phyloP scores from a whole-genome alignment of 2,329 filamentous ascomycete species.

The Pestalotiopsis sp. region DNA sequence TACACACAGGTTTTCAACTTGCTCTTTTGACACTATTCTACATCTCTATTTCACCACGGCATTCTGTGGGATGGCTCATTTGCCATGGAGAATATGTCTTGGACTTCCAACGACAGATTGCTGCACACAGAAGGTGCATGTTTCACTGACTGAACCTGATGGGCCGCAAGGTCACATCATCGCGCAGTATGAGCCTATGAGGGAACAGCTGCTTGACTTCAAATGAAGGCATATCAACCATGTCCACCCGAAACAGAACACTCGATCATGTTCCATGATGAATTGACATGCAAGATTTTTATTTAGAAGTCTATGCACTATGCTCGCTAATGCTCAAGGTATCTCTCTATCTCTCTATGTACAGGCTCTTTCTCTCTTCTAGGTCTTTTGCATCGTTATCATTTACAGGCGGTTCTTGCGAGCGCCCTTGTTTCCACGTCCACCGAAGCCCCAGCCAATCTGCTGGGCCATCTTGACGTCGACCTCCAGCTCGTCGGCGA shows the following conservation, averaged over 20 bases:
- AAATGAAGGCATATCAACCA: no score
- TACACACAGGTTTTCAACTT: not conserved
- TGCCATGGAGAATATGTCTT: no score
- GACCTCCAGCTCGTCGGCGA: slow-evolving; percentile 55
- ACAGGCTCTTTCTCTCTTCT: not conserved
- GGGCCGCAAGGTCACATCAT: no score
- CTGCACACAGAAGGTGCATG: no score
- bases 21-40: not conserved
- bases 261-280: not conserved
- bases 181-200: no score
- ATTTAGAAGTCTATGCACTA: not conserved
- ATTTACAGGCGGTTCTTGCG: slow-evolving; percentile 4
- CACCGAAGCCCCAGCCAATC: slow-evolving; percentile 58
- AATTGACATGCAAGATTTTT: not conserved
- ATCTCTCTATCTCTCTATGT: not conserved
- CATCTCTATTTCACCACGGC: no score
- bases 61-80: no score
- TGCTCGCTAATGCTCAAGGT: not conserved
- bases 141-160: no score
- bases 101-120: no score
- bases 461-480: slow-evolving; percentile 52
- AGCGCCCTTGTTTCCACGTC: slow-evolving; percentile 28
- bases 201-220: no score
- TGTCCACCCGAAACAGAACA: no score
- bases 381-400: not conserved